Evolutionary conservation across 768 basidiomycete species (phyloP), one percentile per base, ranked within the genome.

Genomic region (Hortiboletus campestris): DNA sequence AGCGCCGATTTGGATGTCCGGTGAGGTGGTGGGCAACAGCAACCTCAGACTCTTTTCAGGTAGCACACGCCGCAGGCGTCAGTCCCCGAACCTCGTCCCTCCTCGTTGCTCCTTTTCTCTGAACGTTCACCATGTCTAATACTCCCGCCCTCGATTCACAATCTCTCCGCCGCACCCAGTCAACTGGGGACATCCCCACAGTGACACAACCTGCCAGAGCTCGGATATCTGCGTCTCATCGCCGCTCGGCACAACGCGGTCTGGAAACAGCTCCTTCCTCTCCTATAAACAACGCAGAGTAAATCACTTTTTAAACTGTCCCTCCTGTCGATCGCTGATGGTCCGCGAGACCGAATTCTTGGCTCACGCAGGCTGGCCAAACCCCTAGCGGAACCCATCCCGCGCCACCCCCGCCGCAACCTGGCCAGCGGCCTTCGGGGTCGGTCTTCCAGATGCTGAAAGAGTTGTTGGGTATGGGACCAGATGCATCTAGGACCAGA

Each of bases 381-480:
- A 31, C 53, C 46, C 57, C 64, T 57, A 54, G 57, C 54, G 49
- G 46, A 40, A 19, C 58, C 44, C 57, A 41, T 46, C 44, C 56
- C 17, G 13, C 46, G 0, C 46, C 47, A 12, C 28, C 56, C 22
- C 43, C 29, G 13, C 11, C 36, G 3, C 64, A 49, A 46, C 53
- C 46, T 32, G 42, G 5, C 32, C 52, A 40, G 31, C 65, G 36
- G 22, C 59, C 46, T 49, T 48, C 58, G 8, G 62, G 58, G 40
- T 49, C 74, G 7, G 49, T 63, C 6, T 51, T 63, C 28, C 65
- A 62, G 12, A 63, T 58, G 25, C 13, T 73, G 6, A 67, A 80
- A 61, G 61, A 68, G 4, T 75, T 76, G 58, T 68, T 87, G 40
- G 86, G 86, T 4, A 63, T 82, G 49, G 86, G 86, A 8, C 73